Evolutionary conservation across 1,284 basidiomycete genomes (phyloP).

Genomic region (Malassezia cuniculi): DNA sequence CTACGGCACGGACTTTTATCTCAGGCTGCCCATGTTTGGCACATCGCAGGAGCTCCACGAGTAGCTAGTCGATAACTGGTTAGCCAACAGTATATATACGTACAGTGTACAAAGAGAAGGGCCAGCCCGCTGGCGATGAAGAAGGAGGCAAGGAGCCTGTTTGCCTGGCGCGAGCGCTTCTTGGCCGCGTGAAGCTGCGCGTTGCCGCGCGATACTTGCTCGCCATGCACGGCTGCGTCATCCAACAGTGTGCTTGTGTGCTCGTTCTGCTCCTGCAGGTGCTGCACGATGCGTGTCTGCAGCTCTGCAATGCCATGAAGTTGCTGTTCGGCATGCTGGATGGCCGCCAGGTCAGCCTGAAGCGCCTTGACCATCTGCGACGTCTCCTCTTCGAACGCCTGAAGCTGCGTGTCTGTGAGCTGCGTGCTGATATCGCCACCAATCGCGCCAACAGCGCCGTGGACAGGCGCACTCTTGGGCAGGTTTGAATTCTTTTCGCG

Average conservation of each 20-base stretch:
- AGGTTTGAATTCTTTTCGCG: too few species aligned
- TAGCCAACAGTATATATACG: slow-evolving; percentile 2
- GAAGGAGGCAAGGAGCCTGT: slow-evolving; percentile 71
- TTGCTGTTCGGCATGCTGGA: slow-evolving; percentile 74
- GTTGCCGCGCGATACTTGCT: slow-evolving; percentile 72
- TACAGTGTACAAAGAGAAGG: slow-evolving; percentile 66
- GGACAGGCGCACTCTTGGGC: background rate
- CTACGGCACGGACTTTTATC: slow-evolving; percentile 14
- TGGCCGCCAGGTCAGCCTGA: slow-evolving; percentile 67
- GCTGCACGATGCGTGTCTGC: slow-evolving; percentile 72
- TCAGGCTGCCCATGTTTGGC: slow-evolving; percentile 10
- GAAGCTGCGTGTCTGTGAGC: slow-evolving; percentile 59
- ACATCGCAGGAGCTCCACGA: slow-evolving; percentile 8
- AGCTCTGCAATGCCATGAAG: slow-evolving; percentile 76
- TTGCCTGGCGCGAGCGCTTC: slow-evolving; percentile 64
- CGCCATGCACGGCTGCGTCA: slow-evolving; percentile 69
- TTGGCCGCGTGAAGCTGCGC: slow-evolving; percentile 68
- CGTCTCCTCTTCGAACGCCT: slow-evolving; percentile 80
- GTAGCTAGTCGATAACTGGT: slow-evolving; percentile 13
- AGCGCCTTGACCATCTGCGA: slow-evolving; percentile 66
- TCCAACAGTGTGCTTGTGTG: slow-evolving; percentile 75
- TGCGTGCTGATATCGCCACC: slow-evolving; percentile 8
- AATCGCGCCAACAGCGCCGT: slow-evolving; percentile 1
- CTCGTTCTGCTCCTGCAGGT: slow-evolving; percentile 75
- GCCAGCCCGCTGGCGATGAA: slow-evolving; percentile 72